Conservation (phyloP, 2,329 filamentous ascomycete genomes). For the Hymenoscyphus linearis region DNA sequence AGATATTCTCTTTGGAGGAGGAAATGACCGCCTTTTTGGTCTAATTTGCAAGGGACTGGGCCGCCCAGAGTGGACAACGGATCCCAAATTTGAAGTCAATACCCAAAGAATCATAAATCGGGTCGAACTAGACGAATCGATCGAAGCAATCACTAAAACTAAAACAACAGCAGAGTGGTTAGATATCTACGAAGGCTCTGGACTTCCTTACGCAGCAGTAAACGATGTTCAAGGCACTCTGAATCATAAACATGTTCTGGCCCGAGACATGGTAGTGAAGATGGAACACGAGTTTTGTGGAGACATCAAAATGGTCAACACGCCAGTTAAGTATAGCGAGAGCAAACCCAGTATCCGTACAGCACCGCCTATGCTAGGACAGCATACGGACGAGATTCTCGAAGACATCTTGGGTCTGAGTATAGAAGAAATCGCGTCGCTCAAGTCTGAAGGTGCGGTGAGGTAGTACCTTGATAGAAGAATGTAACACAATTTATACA, state of each 20-base stretch:
- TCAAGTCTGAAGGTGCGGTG: conserved; percentile 65
- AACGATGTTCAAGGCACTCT: conserved; percentile 87
- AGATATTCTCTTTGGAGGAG: conserved; percentile 65
- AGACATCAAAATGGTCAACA: conserved; percentile 83
- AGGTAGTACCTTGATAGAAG: conserved; percentile 31
- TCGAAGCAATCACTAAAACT: conserved; percentile 67
- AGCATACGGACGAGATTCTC: conserved; percentile 80
- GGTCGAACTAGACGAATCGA: conserved; percentile 68
- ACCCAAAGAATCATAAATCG: conserved; percentile 63
- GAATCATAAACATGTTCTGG: conserved; percentile 77
- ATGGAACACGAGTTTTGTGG: conserved; percentile 80
- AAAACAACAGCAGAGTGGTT: conserved; percentile 89
- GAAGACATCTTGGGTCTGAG: conserved; percentile 56
- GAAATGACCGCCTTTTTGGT: conserved; percentile 66
- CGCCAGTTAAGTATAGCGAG: conserved; percentile 89
- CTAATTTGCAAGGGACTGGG: conserved; percentile 57
- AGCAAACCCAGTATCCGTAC: conserved; percentile 70
- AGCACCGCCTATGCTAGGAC: conserved; percentile 77
- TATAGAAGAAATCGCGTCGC: conserved; percentile 50
- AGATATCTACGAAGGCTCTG: conserved; percentile 77
- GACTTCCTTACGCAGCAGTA: conserved; percentile 90
- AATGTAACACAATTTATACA: not conserved
- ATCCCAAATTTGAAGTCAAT: conserved; percentile 57
- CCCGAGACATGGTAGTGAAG: conserved; percentile 84
- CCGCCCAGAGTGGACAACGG: conserved; percentile 53